Base-by-base conservation (phyloP, 768 basidiomycete genomes). In the Calocybe gangraenosa region DNA sequence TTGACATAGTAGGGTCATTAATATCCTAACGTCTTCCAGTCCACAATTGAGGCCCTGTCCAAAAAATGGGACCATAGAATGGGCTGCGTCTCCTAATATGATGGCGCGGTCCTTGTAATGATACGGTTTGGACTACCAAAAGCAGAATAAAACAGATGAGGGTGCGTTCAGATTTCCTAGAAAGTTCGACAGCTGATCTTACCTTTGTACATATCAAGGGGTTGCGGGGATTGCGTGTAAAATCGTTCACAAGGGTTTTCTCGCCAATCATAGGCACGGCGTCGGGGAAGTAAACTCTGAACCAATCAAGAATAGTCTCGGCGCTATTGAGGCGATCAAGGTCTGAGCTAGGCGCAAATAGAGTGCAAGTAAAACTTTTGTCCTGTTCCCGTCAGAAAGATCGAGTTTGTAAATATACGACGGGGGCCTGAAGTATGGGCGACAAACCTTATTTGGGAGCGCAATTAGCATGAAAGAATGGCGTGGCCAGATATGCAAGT, bases 401-500 rank as follows among this genome's bases (percentile, higher is more conserved):
- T 48, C 55, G 46, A 37, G 21, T 33, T 28, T 40, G 20, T 44
- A 49, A 58, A 57, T 52, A 49, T 53, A 58, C n/a, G n/a, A n/a
- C n/a, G n/a, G 48, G 45, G 52, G 48, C 45, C 46, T 37, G 34
- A 40, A 39, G 23, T 40, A 57, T 50, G 51, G 41, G 54, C 51
- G 42, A 58, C 70, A 68, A 69, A 95, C 95, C 77, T 89, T 85
- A 74, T 99, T 99, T 54, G 95, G 93, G 46, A 99, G 82, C 17
- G 92, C 95, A 59, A 99, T 97, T 58, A 99, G 81, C 95, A 99
- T 99, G 76, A 98, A 98, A 37, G 92, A 91, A 66, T 93, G 90
- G 61, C 95, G 87, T 53, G 95, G 96, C 95, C 95, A 99, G 58
- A 99, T 97, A 70, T 99, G 95, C 55, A 99, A 83, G 66, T 98